Conservation (phyloP, 768 basidiomycete genomes). For the Lactifluus piperatus region DNA sequence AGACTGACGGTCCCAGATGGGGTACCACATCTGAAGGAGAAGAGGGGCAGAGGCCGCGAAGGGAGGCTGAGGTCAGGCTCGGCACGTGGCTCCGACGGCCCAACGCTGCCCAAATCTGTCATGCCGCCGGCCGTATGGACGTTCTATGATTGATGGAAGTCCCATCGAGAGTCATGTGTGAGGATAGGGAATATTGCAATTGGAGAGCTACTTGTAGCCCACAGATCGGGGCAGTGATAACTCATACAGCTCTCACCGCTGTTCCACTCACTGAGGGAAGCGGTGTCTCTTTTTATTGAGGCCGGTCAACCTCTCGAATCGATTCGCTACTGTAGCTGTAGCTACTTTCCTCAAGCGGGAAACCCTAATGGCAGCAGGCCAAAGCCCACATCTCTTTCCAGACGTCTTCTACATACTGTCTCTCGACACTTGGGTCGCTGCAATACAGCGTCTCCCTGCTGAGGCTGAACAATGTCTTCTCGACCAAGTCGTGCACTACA, state of each 20-base stretch:
- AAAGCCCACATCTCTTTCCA: conserved; percentile 3
- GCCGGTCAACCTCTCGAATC: too few relatives aligned
- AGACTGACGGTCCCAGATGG: background rate
- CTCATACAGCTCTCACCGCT: too few relatives aligned
- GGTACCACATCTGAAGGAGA: background rate
- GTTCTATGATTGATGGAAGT: too few relatives aligned
- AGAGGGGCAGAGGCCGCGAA: background rate
- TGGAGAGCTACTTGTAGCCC: too few relatives aligned
- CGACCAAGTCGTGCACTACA: conserved; percentile 18
- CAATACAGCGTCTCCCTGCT: conserved; percentile 2
- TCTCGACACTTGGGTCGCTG: conserved; percentile 13
- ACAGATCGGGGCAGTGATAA: too few relatives aligned
- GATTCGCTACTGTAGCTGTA: background rate
- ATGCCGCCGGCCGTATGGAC: too few relatives aligned
- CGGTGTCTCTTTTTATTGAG: too few relatives aligned
- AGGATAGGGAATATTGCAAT: too few relatives aligned
- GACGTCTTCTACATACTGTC: conserved; percentile 1
- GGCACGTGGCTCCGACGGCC: background rate
- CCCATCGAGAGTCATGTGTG: too few relatives aligned
- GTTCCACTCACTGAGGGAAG: too few relatives aligned
- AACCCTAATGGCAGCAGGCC: background rate
- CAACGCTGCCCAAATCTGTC: too few relatives aligned
- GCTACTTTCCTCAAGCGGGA: background rate
- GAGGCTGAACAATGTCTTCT: conserved; percentile 6
- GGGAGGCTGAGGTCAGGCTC: background rate